phyloP scores from a whole-genome alignment of 2,329 filamentous ascomycete genomes.

The Chalaropsis thielavioides region DNA sequence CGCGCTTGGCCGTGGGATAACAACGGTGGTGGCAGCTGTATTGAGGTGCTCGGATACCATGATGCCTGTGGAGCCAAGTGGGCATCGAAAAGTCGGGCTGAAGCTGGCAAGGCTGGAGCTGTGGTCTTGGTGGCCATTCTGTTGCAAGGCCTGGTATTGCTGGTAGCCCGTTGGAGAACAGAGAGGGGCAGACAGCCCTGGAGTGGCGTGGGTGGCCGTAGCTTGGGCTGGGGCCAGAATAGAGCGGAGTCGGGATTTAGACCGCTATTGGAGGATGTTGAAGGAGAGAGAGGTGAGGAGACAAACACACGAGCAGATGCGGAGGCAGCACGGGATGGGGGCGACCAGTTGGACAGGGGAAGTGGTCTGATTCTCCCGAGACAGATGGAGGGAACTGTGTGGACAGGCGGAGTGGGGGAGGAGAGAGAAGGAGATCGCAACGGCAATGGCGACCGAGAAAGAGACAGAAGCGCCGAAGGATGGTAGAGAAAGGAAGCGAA shows the following conservation, averaged over 20 bases:
- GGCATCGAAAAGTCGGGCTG: slow-evolving; percentile 28
- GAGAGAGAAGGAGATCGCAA: not conserved
- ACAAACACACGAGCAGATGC: not conserved
- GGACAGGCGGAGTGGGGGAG: not conserved
- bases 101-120: slow-evolving; percentile 37
- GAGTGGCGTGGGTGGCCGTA: not conserved
- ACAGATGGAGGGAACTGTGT: not conserved
- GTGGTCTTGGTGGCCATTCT: slow-evolving; percentile 41
- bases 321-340: not conserved
- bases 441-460: not conserved
- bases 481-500: not conserved
- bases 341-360: not conserved
- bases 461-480: not conserved
- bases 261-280: not conserved
- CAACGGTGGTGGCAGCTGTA: slow-evolving; percentile 28
- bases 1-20: slow-evolving; percentile 47
- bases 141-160: slow-evolving; percentile 41
- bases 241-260: not conserved
- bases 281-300: not conserved
- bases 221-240: not conserved
- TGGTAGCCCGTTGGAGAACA: not conserved
- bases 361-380: not conserved
- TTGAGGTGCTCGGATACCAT: slow-evolving; percentile 31
- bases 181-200: not conserved
- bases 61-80: slow-evolving; percentile 39